Conservation (phyloP, 768 basidiomycete species). For the Macrolepiota dolichaula region DNA sequence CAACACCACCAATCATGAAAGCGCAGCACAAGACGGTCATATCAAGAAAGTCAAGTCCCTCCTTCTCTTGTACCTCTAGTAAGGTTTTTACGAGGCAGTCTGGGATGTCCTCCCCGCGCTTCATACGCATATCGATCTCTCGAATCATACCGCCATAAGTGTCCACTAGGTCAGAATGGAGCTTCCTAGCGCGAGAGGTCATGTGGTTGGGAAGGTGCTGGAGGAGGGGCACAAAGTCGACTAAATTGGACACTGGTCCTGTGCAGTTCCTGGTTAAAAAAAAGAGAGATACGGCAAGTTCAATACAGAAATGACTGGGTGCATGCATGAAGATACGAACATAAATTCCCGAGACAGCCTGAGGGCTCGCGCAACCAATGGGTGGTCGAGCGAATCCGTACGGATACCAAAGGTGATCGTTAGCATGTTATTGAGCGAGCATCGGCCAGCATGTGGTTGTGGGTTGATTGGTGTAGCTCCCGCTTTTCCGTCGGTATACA, state of each 20-base stretch:
- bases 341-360: slow-evolving; percentile 41
- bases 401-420: slow-evolving; percentile 39
- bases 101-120: slow-evolving; percentile 33
- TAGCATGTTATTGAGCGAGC: slow-evolving; percentile 41
- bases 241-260: slow-evolving; percentile 41
- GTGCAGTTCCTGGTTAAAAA: slow-evolving; percentile 29
- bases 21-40: slow-evolving; percentile 37
- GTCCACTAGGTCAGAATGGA: slow-evolving; percentile 34
- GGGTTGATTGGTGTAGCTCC: slow-evolving; percentile 35
- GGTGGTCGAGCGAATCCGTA: slow-evolving; percentile 33
- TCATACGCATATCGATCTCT: slow-evolving; percentile 31
- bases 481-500: slow-evolving; percentile 29
- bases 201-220: slow-evolving; percentile 36
- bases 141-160: slow-evolving; percentile 36
- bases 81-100: slow-evolving; percentile 41
- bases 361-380: slow-evolving; percentile 33
- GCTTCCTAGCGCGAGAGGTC: slow-evolving; percentile 32
- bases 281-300: neutral
- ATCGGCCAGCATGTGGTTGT: slow-evolving; percentile 35
- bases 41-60: slow-evolving; percentile 34
- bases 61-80: slow-evolving; percentile 28
- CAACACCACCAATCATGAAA: slow-evolving; percentile 43
- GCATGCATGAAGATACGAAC: slow-evolving; percentile 21
- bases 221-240: slow-evolving; percentile 41
- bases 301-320: neutral